A percentile compares a stretch with the other conserved stretches of the same genome.
Evolutionary conservation across 2,329 filamentous ascomycete species (phyloP).

Genomic region (Fusarium sp.): DNA sequence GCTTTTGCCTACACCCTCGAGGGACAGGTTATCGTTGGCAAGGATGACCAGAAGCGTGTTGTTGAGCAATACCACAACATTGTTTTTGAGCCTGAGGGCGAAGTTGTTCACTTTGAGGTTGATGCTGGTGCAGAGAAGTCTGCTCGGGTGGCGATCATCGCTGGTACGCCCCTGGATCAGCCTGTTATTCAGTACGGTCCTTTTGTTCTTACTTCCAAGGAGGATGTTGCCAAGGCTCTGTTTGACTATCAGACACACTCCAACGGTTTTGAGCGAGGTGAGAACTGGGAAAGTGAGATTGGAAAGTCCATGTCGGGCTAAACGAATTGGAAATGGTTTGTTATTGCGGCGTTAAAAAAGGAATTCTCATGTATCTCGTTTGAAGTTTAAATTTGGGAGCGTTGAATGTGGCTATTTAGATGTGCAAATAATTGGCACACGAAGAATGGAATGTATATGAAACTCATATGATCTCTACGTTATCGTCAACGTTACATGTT

Average conservation of each 20-base stretch:
- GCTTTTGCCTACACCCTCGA: conserved; percentile 88
- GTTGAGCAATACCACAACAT: conserved; percentile 85
- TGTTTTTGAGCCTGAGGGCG: conserved; percentile 84
- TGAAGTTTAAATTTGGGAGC: conserved; percentile 6
- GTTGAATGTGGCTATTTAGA: not conserved
- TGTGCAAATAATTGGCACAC: not conserved
- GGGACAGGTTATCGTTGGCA: conserved; percentile 74
- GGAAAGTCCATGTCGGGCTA: conserved; percentile 75
- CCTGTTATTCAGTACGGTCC: conserved; percentile 85
- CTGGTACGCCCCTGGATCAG: conserved; percentile 83
- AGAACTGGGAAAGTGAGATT: conserved; percentile 87
- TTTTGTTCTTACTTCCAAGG: conserved; percentile 79
- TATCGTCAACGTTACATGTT: not conserved
- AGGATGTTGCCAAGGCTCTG: conserved; percentile 81
- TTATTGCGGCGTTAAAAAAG: conserved; percentile 28
- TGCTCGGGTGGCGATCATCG: conserved; percentile 70
- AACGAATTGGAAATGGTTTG: not conserved
- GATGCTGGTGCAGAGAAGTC: conserved; percentile 70
- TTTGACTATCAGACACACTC: conserved; percentile 76
- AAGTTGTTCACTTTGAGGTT: conserved; percentile 78
- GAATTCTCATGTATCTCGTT: not conserved
- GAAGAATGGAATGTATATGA: not conserved
- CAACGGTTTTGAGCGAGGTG: conserved; percentile 84
- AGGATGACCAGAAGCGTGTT: conserved; percentile 60
- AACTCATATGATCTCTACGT: too few relatives aligned